These are phyloP conservation scores for Anastatica hierochuntica DNA, from an alignment of 345 rosid genomes.

Conservation along the genomic window DNA sequence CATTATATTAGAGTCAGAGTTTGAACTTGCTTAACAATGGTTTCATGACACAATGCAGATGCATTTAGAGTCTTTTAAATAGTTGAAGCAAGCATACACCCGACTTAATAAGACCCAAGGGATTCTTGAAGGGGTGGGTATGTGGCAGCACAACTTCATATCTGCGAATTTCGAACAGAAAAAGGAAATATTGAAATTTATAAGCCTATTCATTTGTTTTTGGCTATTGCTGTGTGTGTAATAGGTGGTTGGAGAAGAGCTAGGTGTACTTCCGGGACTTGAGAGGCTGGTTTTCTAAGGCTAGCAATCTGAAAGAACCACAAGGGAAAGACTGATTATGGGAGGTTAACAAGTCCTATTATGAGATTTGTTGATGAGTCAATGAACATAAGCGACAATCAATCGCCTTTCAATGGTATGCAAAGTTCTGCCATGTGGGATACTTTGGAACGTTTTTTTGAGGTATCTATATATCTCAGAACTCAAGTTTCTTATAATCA, in stretches of 20 bases:
- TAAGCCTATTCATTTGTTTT: neutral
- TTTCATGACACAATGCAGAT: conserved; percentile 37
- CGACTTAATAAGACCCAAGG: conserved; percentile 73
- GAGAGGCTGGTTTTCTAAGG: conserved; percentile 47
- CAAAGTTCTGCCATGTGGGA: conserved; percentile 60
- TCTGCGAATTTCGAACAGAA: neutral
- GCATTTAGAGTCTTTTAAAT: conserved; percentile 76
- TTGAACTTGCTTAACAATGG: neutral
- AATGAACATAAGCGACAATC: conserved; percentile 38
- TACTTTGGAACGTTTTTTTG: too few species aligned
- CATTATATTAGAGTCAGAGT: neutral
- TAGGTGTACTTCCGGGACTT: conserved; percentile 85
- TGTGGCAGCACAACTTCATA: conserved; percentile 26
- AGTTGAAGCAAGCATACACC: conserved; percentile 65
- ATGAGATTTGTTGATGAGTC: conserved; percentile 68
- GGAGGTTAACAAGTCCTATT: conserved; percentile 70
- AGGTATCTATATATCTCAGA: conserved; percentile 35
- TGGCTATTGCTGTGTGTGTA: conserved; percentile 13
- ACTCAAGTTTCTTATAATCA: neutral
- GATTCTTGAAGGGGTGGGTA: conserved; percentile 91
- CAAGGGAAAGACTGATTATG: conserved; percentile 48
- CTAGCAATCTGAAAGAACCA: conserved; percentile 30
- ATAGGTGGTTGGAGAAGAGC: conserved; percentile 95
- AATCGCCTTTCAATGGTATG: conserved; percentile 37
- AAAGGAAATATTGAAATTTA: neutral